Percentiles rank a stretch among this genome's conserved stretches.
phyloP scores from a whole-genome alignment of 2,329 filamentous ascomycete genomes.

The Alternaria burnsii region DNA sequence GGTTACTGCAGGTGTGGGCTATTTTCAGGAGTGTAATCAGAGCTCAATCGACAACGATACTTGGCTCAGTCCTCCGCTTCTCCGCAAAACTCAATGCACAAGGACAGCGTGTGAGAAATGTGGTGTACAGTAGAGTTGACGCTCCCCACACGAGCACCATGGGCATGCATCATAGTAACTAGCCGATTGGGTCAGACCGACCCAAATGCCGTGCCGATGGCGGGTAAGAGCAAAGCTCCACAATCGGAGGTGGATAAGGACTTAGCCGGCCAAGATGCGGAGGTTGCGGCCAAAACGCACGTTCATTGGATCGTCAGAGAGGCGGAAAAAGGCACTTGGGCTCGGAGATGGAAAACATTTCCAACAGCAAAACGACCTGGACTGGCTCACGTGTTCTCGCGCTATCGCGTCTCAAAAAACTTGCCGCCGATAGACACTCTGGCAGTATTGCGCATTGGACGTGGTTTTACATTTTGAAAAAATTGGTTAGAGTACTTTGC shows the following conservation, averaged over 20 bases:
- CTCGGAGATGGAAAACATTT: slow-evolving; percentile 32
- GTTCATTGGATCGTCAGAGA: slow-evolving; percentile 19
- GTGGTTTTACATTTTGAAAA: not conserved
- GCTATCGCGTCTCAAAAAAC: not conserved
- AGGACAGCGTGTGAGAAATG: slow-evolving; percentile 6
- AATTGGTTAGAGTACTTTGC: not conserved
- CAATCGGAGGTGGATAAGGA: slow-evolving; percentile 34
- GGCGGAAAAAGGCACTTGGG: slow-evolving; percentile 20
- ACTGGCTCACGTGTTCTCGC: slow-evolving; percentile 11
- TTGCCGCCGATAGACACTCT: not conserved
- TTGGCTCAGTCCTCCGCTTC: slow-evolving; percentile 17
- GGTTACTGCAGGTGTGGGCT: not conserved
- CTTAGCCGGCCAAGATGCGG: slow-evolving; percentile 33
- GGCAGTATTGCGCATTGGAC: not conserved
- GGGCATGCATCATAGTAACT: slow-evolving; percentile 33
- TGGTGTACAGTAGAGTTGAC: slow-evolving; percentile 31
- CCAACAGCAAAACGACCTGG: slow-evolving; percentile 13
- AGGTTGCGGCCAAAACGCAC: slow-evolving; percentile 21
- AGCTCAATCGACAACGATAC: slow-evolving; percentile 11
- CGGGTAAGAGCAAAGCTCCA: slow-evolving; percentile 41
- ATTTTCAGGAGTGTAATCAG: not conserved
- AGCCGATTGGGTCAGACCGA: slow-evolving; percentile 38
- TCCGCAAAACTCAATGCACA: slow-evolving; percentile 25
- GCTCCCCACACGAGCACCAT: slow-evolving; percentile 43
- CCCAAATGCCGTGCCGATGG: slow-evolving; percentile 44